A percentile compares a stretch with the other conserved stretches of the same genome.
phyloP scores from a whole-genome alignment of 1,284 basidiomycete genomes.

The Neolentinus lepideus region DNA sequence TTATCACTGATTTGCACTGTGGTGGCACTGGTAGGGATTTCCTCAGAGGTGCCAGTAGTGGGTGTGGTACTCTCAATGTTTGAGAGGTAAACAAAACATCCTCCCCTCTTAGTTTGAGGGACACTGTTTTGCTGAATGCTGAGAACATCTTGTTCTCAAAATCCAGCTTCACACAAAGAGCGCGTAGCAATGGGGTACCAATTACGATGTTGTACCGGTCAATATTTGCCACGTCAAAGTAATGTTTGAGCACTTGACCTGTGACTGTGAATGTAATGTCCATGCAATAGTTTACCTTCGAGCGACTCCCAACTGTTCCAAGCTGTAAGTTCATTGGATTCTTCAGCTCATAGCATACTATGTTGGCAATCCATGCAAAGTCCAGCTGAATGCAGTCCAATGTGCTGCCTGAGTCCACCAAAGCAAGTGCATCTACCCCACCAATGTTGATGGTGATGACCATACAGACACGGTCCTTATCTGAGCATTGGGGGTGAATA shows the following conservation, averaged over 20 bases:
- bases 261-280: conserved; percentile 3
- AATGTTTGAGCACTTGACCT: background rate
- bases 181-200: conserved; percentile 11
- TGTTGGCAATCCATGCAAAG: background rate
- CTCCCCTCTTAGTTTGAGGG: conserved; percentile 8
- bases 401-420: background rate
- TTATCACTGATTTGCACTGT: too few relatives aligned
- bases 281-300: conserved; percentile 16
- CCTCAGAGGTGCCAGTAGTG: too few relatives aligned
- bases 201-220: conserved; percentile 13
- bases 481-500: too few relatives aligned
- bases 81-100: too few relatives aligned
- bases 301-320: conserved; percentile 16
- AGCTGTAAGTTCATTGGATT: conserved; percentile 15
- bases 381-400: background rate
- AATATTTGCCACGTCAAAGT: conserved; percentile 14
- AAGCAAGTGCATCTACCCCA: background rate
- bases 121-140: background rate
- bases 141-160: conserved; percentile 8
- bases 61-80: too few relatives aligned
- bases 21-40: too few relatives aligned
- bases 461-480: too few relatives aligned
- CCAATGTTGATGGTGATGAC: background rate
- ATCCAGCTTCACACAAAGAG: conserved; percentile 8
- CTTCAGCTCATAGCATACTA: conserved; percentile 11